phyloP scores from a whole-genome alignment of 768 basidiomycete species.

The Boletus patriciae region DNA sequence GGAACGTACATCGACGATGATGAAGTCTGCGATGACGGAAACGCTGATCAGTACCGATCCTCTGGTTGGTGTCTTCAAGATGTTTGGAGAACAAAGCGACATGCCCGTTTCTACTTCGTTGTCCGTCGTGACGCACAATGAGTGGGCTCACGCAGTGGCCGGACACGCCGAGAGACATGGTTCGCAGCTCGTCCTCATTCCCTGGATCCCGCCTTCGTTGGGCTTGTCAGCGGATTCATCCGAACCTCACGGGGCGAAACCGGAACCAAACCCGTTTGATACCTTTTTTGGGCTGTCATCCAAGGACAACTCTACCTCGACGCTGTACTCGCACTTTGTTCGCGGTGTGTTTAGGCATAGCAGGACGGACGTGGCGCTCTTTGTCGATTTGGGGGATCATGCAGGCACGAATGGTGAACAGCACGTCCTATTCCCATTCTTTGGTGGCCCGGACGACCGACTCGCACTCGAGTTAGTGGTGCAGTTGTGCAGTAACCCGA shows the following conservation, averaged over 20 bases:
- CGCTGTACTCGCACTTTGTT: conserved; percentile 79
- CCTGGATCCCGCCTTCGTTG: conserved; percentile 65
- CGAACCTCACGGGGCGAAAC: conserved; percentile 20
- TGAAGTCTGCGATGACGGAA: conserved; percentile 78
- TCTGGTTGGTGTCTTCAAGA: conserved; percentile 69
- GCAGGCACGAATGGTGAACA: conserved; percentile 36
- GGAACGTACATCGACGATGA: conserved; percentile 81
- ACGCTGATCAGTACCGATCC: conserved; percentile 69
- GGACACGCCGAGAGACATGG: conserved; percentile 54
- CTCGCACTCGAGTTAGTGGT: conserved; percentile 78
- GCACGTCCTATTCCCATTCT: conserved; percentile 85
- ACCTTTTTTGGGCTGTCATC: conserved; percentile 62
- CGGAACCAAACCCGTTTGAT: conserved; percentile 68
- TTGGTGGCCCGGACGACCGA: conserved; percentile 93
- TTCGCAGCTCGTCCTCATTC: conserved; percentile 78
- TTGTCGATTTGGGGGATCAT: conserved; percentile 65
- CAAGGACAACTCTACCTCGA: conserved; percentile 50
- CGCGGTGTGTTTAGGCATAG: conserved; percentile 76
- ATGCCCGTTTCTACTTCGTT: conserved; percentile 68
- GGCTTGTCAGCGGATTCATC: conserved; percentile 30
- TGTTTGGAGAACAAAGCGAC: conserved; percentile 71
- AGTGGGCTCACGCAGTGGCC: conserved; percentile 66
- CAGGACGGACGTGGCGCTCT: conserved; percentile 77
- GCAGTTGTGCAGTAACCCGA: conserved; percentile 67
- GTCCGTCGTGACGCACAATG: conserved; percentile 72